phyloP scores from a whole-genome alignment of 345 rosid genomes.

The Noccaea caerulescens region DNA sequence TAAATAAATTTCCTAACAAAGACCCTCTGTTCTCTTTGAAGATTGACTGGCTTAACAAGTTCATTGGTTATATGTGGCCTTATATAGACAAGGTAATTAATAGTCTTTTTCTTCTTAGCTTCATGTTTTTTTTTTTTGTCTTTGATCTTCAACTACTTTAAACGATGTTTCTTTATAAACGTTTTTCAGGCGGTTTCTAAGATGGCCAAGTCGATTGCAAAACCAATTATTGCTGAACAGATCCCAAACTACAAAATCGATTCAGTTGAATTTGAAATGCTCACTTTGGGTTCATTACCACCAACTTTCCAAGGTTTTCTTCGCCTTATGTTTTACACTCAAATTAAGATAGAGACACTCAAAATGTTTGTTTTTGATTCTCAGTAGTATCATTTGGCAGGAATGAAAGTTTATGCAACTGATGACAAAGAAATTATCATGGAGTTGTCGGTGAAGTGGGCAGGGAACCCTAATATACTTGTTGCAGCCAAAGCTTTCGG shows the following conservation, averaged over 20 bases:
- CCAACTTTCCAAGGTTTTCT: conserved; percentile 80
- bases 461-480: conserved; percentile 82
- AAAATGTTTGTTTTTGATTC: background rate
- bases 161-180: conserved; percentile 32
- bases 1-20: background rate
- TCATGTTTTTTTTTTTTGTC: conserved; percentile 31
- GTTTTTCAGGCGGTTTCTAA: conserved; percentile 76
- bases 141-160: background rate
- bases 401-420: conserved; percentile 88
- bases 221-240: conserved; percentile 91
- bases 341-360: background rate
- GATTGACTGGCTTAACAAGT: conserved; percentile 96
- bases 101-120: conserved; percentile 15
- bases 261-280: conserved; percentile 83
- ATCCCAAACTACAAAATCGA: conserved; percentile 86
- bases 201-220: conserved; percentile 63
- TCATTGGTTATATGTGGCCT: conserved; percentile 87
- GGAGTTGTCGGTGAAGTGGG: conserved; percentile 91
- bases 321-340: background rate
- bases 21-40: conserved; percentile 40
- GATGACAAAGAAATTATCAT: conserved; percentile 95
- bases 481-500: conserved; percentile 88
- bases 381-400: conserved; percentile 44
- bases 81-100: conserved; percentile 71
- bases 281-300: conserved; percentile 85